Conservation (phyloP, 306 rosid genomes). For the Rosa multiflora region DNA sequence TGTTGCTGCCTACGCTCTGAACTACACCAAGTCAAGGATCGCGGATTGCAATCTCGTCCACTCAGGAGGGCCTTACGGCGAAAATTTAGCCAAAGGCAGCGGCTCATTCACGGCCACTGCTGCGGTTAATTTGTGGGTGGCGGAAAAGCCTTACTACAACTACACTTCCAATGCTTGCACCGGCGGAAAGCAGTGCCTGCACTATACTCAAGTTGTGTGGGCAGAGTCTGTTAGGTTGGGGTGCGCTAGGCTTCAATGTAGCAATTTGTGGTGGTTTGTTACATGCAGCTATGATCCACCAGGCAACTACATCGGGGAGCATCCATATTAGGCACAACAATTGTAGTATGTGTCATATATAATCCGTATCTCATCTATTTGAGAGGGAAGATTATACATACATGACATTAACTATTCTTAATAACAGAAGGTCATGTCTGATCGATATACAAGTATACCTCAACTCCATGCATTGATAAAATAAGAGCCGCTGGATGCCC, state of each 20-base stretch:
- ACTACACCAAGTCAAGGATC: background rate
- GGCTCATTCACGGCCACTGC: conserved; percentile 11
- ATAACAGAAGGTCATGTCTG: too few species aligned
- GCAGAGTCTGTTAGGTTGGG: conserved; percentile 29
- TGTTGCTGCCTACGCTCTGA: background rate
- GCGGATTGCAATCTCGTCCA: conserved; percentile 1
- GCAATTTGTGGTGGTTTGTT: conserved; percentile 19
- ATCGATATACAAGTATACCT: too few species aligned
- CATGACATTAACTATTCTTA: too few species aligned
- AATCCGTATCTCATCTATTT: too few species aligned
- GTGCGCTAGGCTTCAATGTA: conserved; percentile 51
- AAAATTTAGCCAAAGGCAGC: conserved; percentile 16
- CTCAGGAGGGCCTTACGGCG: conserved; percentile 17
- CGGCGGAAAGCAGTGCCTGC: conserved; percentile 27
- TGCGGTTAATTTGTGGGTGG: conserved; percentile 41
- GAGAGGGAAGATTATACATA: too few species aligned
- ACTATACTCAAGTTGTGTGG: conserved; percentile 61
- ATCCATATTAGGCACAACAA: conserved; percentile 25
- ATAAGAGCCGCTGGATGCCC: too few species aligned
- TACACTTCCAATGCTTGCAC: conserved; percentile 30
- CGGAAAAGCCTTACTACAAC: conserved; percentile 33
- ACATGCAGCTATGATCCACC: conserved; percentile 49
- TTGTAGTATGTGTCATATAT: too few species aligned
- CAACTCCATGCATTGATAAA: too few species aligned
- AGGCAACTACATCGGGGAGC: conserved; percentile 35